These are phyloP conservation scores for Aspergillus tamarii DNA, from an alignment of 2,329 filamentous ascomycete genomes.

Conservation along the genomic window DNA sequence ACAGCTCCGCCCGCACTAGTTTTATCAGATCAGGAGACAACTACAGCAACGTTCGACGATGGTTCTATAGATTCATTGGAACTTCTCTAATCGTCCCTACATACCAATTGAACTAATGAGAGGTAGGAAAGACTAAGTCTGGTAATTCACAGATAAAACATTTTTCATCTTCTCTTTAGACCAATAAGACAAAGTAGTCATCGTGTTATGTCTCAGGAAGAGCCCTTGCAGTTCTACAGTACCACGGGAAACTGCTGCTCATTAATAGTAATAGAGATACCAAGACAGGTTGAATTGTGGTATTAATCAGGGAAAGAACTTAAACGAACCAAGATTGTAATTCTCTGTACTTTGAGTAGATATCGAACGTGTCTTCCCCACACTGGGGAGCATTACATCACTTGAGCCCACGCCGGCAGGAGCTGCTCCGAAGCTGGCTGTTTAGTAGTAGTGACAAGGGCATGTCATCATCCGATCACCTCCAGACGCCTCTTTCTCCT, in stretches of 20 bases:
- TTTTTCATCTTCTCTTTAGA: neutral
- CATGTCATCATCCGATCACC: conserved; percentile 11
- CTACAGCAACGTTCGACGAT: neutral
- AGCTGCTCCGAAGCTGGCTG: conserved; percentile 14
- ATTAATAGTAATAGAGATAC: neutral
- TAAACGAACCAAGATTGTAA: neutral
- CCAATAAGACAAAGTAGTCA: neutral
- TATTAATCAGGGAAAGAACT: neutral
- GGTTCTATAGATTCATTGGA: neutral
- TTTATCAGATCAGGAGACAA: neutral
- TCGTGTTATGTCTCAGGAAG: neutral
- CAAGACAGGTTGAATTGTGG: neutral
- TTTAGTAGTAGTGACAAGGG: conserved; percentile 6
- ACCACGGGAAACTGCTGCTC: neutral
- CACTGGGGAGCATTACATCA: neutral
- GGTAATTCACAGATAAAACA: neutral
- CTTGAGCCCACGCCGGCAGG: conserved; percentile 16
- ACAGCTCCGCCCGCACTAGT: conserved; percentile 1
- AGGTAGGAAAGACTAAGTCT: no score
- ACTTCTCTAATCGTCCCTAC: neutral
- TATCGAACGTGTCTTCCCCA: neutral
- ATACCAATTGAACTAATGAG: neutral
- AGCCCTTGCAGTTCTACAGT: neutral
- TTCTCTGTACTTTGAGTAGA: neutral
- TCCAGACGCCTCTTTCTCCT: conserved; percentile 3